Base-by-base conservation (phyloP, 2,329 filamentous ascomycete species). In the Amauroascus verrucosus region DNA sequence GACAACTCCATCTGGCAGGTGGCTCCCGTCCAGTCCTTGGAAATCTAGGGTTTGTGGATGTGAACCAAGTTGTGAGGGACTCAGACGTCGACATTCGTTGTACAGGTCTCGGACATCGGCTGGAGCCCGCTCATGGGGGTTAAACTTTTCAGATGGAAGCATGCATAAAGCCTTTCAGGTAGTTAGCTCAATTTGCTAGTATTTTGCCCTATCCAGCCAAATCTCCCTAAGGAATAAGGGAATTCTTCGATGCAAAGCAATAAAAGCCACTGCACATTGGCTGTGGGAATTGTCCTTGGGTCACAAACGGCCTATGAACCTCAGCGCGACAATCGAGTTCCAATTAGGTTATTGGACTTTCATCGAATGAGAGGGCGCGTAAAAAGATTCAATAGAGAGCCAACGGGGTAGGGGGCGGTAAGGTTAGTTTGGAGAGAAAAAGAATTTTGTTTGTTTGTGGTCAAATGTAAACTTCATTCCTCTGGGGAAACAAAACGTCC, bases 91-190 rank as follows among this genome's bases (percentile, higher is more conserved):
- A 61, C 84, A 88, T 40, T 72, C 72, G 67, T 95, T 95, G 79
- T 88, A 96, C 51, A 82, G 72, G 44, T 77, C 72, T 57, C 83
- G 82, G 59, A 96, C 75, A 48, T 75, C 68, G 11, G 83, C 80
- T 2, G 89, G 86, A 1, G 89, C 87, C 61, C 83, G 82, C 67
- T 88, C 82, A 66, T 91, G 81, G 26, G 89, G 84, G 68, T 95
- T 85, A 2, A 90, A 73, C 35, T 60, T 60, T 22, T 51, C n/a
- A 18, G 46, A 33, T 26, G 33, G 26, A 18, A 26, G 30, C 51
- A 53, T 53, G 16, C 6, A 37, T 33, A 24, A 33, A 6, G 16
- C 18, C 14, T 30, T 28, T 14, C 14, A 28, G 3, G 41, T n/a
- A 37, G 2, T 20, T 28, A 38, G 8, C 14, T 35, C 30, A 35